A percentile compares a stretch with the other conserved stretches of the same genome.
Conservation (phyloP, 352 stramenopile species). For the Phytophthora constricta region DNA sequence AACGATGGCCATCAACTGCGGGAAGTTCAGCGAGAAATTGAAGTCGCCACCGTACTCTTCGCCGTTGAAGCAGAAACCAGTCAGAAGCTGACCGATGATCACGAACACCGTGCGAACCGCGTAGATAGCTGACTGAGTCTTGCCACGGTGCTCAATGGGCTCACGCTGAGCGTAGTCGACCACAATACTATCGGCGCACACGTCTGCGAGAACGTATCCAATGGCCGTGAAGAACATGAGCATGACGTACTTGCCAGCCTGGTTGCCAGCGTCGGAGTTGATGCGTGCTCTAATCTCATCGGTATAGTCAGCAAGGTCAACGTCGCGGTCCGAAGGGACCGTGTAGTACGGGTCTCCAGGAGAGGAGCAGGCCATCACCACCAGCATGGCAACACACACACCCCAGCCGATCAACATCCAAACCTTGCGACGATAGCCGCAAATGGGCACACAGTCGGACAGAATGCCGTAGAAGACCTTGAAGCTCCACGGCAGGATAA, state of each 20-base stretch:
- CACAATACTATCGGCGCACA: conserved; percentile 49
- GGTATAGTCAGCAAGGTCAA: conserved; percentile 12
- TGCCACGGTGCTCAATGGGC: conserved; percentile 24
- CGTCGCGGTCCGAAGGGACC: conserved; percentile 12
- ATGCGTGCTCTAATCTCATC: conserved; percentile 15
- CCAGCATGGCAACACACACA: conserved; percentile 24
- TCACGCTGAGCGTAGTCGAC: conserved; percentile 41
- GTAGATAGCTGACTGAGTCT: conserved; percentile 43
- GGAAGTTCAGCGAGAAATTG: conserved; percentile 32
- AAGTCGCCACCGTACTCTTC: conserved; percentile 45
- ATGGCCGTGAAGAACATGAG: conserved; percentile 51
- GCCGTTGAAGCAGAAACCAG: conserved; percentile 45
- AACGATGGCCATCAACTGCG: conserved; percentile 36
- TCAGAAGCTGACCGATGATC: conserved; percentile 27
- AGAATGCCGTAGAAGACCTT: conserved; percentile 48
- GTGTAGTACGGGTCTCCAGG: conserved; percentile 41
- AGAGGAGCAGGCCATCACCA: conserved; percentile 27
- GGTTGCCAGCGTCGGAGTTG: conserved; percentile 14
- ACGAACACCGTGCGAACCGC: conserved; percentile 27
- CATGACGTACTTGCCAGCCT: conserved; percentile 35
- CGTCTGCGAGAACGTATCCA: conserved; percentile 59
- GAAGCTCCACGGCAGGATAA: conserved; percentile 65
- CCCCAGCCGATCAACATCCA: conserved; percentile 44
- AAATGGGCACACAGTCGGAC: conserved; percentile 72
- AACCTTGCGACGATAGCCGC: conserved; percentile 7